Conservation (phyloP, 345 rosid genomes). For the Murraya koenigii region DNA sequence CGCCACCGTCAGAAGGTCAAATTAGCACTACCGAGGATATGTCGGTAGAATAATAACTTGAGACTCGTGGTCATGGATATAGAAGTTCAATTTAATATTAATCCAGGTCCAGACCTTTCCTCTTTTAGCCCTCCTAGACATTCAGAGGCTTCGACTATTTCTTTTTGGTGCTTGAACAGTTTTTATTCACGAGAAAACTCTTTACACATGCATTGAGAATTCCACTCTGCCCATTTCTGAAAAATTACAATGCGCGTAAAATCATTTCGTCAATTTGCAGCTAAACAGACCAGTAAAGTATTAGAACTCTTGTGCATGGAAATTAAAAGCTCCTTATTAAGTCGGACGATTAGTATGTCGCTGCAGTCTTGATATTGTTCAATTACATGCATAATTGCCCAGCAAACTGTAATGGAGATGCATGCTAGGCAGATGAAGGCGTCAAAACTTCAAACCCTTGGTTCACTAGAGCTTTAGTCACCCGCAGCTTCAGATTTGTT, state of each 20-base stretch:
- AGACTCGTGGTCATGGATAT: too few species aligned
- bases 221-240: neutral
- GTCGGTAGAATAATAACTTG: too few species aligned
- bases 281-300: neutral
- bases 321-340: neutral
- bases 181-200: neutral
- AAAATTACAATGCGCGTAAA: neutral
- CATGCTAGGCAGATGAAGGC: constrained; percentile 13
- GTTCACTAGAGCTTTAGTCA: constrained; percentile 66
- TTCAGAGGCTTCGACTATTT: too few species aligned
- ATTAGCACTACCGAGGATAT: too few species aligned
- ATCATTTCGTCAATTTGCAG: neutral
- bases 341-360: neutral
- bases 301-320: neutral
- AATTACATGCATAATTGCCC: neutral
- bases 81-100: neutral
- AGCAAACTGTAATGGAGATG: too few species aligned
- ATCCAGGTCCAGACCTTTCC: neutral
- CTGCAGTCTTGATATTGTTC: neutral
- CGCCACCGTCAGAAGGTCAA: too few species aligned
- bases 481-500: constrained; percentile 68
- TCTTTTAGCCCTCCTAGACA: neutral
- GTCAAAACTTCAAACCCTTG: constrained; percentile 62
- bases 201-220: neutral
- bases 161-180: neutral